Percentiles rank a stretch among this genome's conserved stretches.
Evolutionary conservation across 2,329 filamentous ascomycete species (phyloP).

Genomic region (Lomentospora prolificans): DNA sequence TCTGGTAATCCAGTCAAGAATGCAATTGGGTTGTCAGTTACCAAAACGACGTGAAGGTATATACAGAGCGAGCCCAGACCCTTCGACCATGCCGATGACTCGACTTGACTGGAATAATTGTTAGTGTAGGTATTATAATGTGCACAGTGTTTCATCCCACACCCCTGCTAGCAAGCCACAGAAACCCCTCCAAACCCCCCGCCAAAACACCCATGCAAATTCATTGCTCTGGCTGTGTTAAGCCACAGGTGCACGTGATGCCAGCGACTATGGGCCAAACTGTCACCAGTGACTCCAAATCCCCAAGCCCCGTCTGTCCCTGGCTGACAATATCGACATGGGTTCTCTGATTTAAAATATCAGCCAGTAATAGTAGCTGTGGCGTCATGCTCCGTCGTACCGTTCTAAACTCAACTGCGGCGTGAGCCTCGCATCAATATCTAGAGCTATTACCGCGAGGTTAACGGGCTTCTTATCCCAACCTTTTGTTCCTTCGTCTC

Average conservation of each 20-base stretch:
- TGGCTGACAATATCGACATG: too few relatives aligned
- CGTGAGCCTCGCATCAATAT: too few relatives aligned
- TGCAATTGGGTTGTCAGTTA: background rate
- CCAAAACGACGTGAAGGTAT: background rate
- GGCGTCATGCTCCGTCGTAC: background rate
- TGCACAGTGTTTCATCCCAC: conserved; percentile 5
- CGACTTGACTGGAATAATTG: background rate
- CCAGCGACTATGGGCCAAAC: too few relatives aligned
- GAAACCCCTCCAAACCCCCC: background rate
- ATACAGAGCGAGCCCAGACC: background rate
- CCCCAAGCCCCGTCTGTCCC: too few relatives aligned
- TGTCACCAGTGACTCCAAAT: too few relatives aligned
- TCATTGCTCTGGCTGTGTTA: background rate
- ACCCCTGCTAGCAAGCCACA: background rate
- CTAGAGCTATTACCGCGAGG: too few relatives aligned
- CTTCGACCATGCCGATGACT: conserved; percentile 5
- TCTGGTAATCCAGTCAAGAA: background rate
- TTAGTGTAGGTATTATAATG: background rate
- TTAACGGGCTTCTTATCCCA: too few relatives aligned
- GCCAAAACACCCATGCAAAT: background rate
- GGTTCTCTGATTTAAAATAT: too few relatives aligned
- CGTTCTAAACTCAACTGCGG: background rate
- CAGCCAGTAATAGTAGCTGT: background rate
- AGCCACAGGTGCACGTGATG: background rate
- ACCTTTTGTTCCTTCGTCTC: too few relatives aligned